Evolutionary conservation across 2,329 filamentous ascomycete species (phyloP), one percentile per base, ranked within the genome.

Genomic region (Fusarium lateritium): DNA sequence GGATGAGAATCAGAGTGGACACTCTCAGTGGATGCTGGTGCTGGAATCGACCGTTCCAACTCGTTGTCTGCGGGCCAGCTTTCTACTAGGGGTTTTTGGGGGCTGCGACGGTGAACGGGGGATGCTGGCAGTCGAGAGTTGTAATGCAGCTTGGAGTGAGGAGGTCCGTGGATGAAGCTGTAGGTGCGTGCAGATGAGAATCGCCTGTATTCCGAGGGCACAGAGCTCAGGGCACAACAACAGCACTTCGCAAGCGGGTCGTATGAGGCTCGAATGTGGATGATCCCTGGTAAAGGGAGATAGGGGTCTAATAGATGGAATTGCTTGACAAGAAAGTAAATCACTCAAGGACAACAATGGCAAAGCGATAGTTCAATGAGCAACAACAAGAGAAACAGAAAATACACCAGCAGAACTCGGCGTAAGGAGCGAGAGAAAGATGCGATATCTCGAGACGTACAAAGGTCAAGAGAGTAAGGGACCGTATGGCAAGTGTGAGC

Each of bases 41-140:
- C 38, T 67, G 46, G 43, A 67, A 62, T 46, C 53, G 53, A 36
- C 62, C 24, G 62, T 56, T 69, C 49, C 49, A 66, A 67, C 62
- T 60, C 43, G 57, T 57, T 40, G 45, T 54, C 44, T 45, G 54
- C 51, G 53, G 56, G 51, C 33, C 39, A 43, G 52, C 46, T 65
- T 56, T 36, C 55, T 69, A 52, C 34, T 51, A 54, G 63, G 58
- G 56, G 53, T 50, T 54, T 52, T 45, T 46, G 53, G 52, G 56
- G 54, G 38, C 31, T 40, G 22, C 46, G 57, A 57, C 44, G 31
- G 61, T 62, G 64, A 51, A 63, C 57, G 71, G 65, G 28, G 58
- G 65, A 65, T 73, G 56, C 60, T 69, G 56, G 49, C 36, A 64
- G 45, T 67, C 43, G 64, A 66, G 66, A 63, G 67, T 51, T 68